Conservation (phyloP, 1,139 yeast species). For the Zygosaccharomyces sapae region DNA sequence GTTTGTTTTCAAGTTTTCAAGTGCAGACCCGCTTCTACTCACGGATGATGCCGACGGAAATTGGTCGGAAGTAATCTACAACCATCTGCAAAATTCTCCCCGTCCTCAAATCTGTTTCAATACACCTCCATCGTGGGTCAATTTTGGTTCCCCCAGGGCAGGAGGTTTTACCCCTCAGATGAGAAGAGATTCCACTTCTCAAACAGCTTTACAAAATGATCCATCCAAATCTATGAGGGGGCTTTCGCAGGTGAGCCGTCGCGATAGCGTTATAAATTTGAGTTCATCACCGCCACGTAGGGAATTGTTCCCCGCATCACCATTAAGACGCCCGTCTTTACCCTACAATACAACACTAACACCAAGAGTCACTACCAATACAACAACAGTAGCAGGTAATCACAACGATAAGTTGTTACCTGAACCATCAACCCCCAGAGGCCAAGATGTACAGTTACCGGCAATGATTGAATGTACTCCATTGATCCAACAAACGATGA, state of each 20-base stretch:
- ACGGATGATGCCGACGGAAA: constrained; percentile 29
- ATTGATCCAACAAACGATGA: constrained; percentile 32
- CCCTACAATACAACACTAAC: constrained; percentile 2
- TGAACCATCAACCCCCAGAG: constrained; percentile 24
- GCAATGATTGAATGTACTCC: constrained; percentile 29
- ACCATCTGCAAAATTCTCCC: constrained; percentile 24
- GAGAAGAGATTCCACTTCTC: constrained; percentile 13
- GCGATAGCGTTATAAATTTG: not conserved
- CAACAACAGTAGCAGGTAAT: not conserved
- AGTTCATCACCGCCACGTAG: constrained; percentile 5
- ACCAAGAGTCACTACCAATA: constrained; percentile 5
- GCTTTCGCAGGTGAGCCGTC: not conserved
- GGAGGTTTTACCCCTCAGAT: constrained; percentile 9
- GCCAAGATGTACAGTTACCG: constrained; percentile 14
- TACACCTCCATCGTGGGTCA: constrained; percentile 32
- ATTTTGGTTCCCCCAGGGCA: constrained; percentile 18
- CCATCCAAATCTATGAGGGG: not conserved
- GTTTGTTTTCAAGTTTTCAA: constrained; percentile 26
- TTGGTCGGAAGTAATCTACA: constrained; percentile 21
- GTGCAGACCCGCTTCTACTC: constrained; percentile 32
- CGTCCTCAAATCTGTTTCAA: constrained; percentile 23
- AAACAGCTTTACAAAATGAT: not conserved
- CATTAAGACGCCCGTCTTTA: constrained; percentile 2
- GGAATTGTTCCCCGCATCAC: constrained; percentile 2
- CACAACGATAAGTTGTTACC: constrained; percentile 5